Base-by-base conservation (phyloP, 495 filamentous ascomycete genomes). In the Xylaria curta region DNA sequence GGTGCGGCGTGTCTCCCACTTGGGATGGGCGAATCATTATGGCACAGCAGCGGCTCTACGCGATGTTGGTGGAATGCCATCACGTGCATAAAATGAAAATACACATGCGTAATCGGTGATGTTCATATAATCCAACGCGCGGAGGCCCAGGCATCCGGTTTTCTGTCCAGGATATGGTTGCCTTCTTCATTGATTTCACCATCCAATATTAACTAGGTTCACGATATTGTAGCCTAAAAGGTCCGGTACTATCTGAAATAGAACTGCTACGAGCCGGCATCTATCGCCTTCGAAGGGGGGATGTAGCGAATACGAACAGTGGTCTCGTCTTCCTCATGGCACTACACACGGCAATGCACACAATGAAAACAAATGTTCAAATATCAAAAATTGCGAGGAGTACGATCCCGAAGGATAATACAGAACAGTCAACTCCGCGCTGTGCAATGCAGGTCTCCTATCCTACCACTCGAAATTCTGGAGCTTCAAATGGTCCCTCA, bases 371-470 rank as follows among this genome's bases (percentile, higher is more conserved):
- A 78, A 74, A 71, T 79, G 78, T 24, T 66, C 76, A 72, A 75
- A 86, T 85, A 90, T 84, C 88, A 90, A 91, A 91, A 89, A 90
- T 91, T 91, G 77, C 88, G 87, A 87, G 85, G 85, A 83, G 86
- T 84, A 89, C 86, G 88, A 87, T 87, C 87, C 89, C 89, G 88
- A 88, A 91, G 82, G 85, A 87, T 86, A 87, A 86, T 90, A 86
- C 87, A 88, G 86, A 79, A 81, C 85, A 82, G 85, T 86, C 82
- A 88, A 84, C 88, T 81, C 89, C 90, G 84, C 89, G 89, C 75
- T 91, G 90, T 92, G 90, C 89, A 90, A 92, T 92, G 89, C 87
- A 91, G 89, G 89, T 82, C 88, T 89, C 85, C 85, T 85, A 80
- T 80, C 81, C 84, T 89, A 85, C 85, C 82, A 82, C 75, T 81